Percentiles rank a stretch among this genome's conserved stretches.
Conservation (phyloP, 2,329 filamentous ascomycete species). For the Metarhizium robertsii region DNA sequence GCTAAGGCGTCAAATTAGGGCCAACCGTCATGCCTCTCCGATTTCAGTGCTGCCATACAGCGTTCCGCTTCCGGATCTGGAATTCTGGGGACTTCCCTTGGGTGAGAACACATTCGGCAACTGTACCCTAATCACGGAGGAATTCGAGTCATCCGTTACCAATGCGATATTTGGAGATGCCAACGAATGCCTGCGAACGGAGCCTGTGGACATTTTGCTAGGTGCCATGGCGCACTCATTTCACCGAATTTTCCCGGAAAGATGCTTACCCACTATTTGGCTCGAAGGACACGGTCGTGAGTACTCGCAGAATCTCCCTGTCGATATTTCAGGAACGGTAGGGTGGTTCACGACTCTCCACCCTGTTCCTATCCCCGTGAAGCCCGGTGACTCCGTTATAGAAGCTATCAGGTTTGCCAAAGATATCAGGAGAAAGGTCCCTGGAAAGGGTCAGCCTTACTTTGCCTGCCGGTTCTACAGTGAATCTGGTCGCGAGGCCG, state of each 20-base stretch:
- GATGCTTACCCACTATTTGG: conserved; percentile 25
- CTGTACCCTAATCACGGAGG: conserved; percentile 6
- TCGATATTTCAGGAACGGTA: conserved; percentile 29
- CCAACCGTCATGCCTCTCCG: conserved; percentile 10
- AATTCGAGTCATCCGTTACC: conserved; percentile 1
- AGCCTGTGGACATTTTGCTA: conserved; percentile 29
- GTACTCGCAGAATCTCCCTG: conserved; percentile 7
- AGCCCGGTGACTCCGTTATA: not conserved
- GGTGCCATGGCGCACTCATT: conserved; percentile 26
- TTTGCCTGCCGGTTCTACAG: conserved; percentile 26
- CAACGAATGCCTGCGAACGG: conserved; percentile 23
- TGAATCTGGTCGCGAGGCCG: conserved; percentile 18
- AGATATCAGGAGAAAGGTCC: conserved; percentile 23
- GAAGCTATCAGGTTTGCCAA: conserved; percentile 18
- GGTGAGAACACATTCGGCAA: conserved; percentile 5
- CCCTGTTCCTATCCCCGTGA: conserved; percentile 18
- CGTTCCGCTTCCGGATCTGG: conserved; percentile 8
- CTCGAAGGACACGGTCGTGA: conserved; percentile 34
- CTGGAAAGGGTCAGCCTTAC: conserved; percentile 27
- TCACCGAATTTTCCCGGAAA: conserved; percentile 20
- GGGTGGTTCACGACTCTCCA: conserved; percentile 37
- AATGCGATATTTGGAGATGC: conserved; percentile 12
- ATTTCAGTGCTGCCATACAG: conserved; percentile 4
- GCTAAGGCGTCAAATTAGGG: conserved; percentile 21
- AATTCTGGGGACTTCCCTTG: conserved; percentile 11